phyloP scores from a whole-genome alignment of 257 asterid species.

The Paulownia fortunei region DNA sequence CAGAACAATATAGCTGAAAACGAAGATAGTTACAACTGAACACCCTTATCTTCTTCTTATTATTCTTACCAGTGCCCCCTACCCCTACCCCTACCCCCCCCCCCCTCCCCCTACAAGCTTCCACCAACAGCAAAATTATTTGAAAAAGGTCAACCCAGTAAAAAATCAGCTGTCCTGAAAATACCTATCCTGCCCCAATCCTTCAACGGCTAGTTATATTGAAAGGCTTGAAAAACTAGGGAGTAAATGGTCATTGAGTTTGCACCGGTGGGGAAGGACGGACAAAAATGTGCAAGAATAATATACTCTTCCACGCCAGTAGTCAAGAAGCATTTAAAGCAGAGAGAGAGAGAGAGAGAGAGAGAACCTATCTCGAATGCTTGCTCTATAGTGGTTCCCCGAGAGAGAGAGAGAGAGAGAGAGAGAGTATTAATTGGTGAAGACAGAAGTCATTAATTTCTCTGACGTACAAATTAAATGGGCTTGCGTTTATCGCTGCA shows the following conservation, averaged over 20 bases:
- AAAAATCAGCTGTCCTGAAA: background rate
- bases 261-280: background rate
- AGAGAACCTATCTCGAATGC: constrained; percentile 13
- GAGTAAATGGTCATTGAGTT: constrained; percentile 5
- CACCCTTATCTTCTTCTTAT: background rate
- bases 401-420: constrained; percentile 21
- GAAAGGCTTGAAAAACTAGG: background rate
- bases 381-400: background rate
- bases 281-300: background rate
- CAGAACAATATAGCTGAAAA: background rate
- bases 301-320: background rate
- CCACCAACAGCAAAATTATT: background rate
- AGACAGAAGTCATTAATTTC: constrained; percentile 48
- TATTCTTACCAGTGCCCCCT: background rate
- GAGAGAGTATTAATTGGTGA: constrained; percentile 35
- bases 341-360: constrained; percentile 30
- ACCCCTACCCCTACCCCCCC: no score
- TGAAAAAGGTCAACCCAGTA: constrained; percentile 27
- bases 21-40: no score
- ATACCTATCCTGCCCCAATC: constrained; percentile 16
- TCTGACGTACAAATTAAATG: constrained; percentile 47
- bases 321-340: constrained; percentile 41
- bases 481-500: constrained; percentile 52
- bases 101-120: no score
- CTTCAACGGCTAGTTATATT: constrained; percentile 13